Conservation (phyloP, 768 basidiomycete species). For the Gloeostereum incarnatum region DNA sequence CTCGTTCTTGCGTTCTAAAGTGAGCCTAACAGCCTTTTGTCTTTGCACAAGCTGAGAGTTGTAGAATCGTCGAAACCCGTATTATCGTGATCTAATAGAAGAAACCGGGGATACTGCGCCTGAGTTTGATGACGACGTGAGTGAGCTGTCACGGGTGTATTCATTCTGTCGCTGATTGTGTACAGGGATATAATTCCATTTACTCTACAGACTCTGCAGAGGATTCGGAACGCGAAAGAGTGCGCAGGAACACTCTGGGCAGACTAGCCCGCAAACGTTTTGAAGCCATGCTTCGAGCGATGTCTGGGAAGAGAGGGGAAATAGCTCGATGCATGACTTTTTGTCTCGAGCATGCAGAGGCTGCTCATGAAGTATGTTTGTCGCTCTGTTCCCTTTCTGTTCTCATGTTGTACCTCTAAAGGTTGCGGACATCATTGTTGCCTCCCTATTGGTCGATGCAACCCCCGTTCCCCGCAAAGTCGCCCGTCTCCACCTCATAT, state of each 20-base stretch:
- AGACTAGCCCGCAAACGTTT: constrained; percentile 76
- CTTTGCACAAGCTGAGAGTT: constrained; percentile 3
- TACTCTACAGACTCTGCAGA: constrained; percentile 93
- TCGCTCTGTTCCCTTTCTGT: neutral
- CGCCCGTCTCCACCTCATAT: constrained; percentile 89
- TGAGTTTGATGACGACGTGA: constrained; percentile 77
- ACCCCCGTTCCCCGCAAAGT: constrained; percentile 98
- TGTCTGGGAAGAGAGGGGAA: constrained; percentile 83
- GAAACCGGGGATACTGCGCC: constrained; percentile 44
- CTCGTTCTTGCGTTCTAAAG: constrained; percentile 58
- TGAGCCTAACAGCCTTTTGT: constrained; percentile 20
- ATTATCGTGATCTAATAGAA: constrained; percentile 61
- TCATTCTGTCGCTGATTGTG: constrained; percentile 1
- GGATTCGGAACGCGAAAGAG: constrained; percentile 83
- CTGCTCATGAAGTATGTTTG: constrained; percentile 71
- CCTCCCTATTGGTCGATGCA: constrained; percentile 81
- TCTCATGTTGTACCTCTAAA: constrained; percentile 18
- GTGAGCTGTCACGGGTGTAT: constrained; percentile 8
- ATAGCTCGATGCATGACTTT: constrained; percentile 97
- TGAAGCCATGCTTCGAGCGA: constrained; percentile 80
- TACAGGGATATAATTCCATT: constrained; percentile 76
- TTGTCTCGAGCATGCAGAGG: constrained; percentile 92
- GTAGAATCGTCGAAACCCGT: constrained; percentile 65
- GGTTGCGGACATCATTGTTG: constrained; percentile 87
- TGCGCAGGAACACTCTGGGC: constrained; percentile 69